phyloP scores from a whole-genome alignment of 192 early-diverging fungal genomes.

The Backusella westeae region DNA sequence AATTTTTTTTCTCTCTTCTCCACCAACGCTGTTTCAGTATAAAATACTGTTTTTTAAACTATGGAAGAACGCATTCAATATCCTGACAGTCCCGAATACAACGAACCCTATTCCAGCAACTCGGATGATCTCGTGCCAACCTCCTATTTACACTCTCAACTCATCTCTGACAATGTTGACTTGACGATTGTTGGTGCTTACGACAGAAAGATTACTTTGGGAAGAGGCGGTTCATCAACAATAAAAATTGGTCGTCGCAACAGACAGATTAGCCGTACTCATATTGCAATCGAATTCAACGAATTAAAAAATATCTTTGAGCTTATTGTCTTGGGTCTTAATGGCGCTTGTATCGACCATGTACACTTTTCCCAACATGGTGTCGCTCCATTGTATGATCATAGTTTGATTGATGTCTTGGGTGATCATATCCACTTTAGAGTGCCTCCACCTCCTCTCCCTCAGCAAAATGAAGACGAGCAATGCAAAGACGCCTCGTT shows the following conservation, averaged over 20 bases:
- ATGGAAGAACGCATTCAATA: constrained; percentile 1
- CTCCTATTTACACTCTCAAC: neutral
- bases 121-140: constrained; percentile 27
- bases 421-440: constrained; percentile 45
- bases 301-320: constrained; percentile 26
- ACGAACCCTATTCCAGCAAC: constrained; percentile 10
- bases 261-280: constrained; percentile 49
- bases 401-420: constrained; percentile 46
- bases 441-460: constrained; percentile 18
- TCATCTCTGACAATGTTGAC: neutral
- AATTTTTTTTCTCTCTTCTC: neutral
- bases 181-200: constrained; percentile 22
- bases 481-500: neutral
- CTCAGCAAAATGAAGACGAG: neutral
- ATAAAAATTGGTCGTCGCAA: constrained; percentile 50
- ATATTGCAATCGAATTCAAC: constrained; percentile 42
- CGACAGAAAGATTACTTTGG: constrained; percentile 35
- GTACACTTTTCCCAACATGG: constrained; percentile 37
- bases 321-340: constrained; percentile 46
- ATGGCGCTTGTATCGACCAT: constrained; percentile 45
- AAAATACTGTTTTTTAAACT: neutral
- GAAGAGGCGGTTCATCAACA: constrained; percentile 46
- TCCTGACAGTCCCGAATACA: constrained; percentile 17
- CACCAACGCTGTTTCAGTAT: neutral
- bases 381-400: constrained; percentile 29